These are phyloP conservation scores for Kluyveromyces starmeri DNA, from an alignment of 805 yeast genomes.

Conservation along the genomic window DNA sequence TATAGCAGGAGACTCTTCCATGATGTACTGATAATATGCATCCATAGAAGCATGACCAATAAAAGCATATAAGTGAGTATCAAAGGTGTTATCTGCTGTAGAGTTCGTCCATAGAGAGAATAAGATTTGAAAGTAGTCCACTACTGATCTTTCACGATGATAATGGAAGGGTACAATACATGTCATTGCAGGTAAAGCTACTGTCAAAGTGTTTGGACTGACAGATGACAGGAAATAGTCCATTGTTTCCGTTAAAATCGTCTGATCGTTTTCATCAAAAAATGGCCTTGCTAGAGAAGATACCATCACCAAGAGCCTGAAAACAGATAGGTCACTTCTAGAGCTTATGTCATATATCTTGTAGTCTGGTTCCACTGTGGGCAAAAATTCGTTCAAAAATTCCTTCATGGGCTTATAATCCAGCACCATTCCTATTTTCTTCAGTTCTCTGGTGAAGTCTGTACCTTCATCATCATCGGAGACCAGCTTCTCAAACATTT, in stretches of 20 bases:
- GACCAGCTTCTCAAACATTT: conserved; percentile 51
- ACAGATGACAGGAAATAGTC: conserved; percentile 42
- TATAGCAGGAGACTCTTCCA: conserved; percentile 23
- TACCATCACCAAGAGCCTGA: conserved; percentile 40
- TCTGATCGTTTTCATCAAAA: conserved; percentile 36
- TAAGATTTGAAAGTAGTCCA: conserved; percentile 54
- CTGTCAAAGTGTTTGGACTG: conserved; percentile 43
- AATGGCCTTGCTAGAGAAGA: conserved; percentile 48
- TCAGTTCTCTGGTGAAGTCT: conserved; percentile 25
- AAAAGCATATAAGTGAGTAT: conserved; percentile 54
- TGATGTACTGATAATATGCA: conserved; percentile 28
- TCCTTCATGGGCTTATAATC: conserved; percentile 31
- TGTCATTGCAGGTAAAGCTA: conserved; percentile 43
- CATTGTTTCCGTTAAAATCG: conserved; percentile 39
- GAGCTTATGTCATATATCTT: conserved; percentile 30
- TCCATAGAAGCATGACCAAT: conserved; percentile 52
- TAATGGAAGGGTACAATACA: conserved; percentile 42
- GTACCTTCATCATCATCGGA: conserved; percentile 29
- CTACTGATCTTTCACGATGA: conserved; percentile 32
- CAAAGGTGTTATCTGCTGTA: conserved; percentile 41
- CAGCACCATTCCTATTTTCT: conserved; percentile 24
- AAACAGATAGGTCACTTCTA: conserved; percentile 38
- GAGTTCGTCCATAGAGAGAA: conserved; percentile 66
- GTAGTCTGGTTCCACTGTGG: conserved; percentile 41
- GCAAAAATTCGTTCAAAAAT: conserved; percentile 30